Conservation (phyloP, 2,329 filamentous ascomycete genomes). For the Aspergillus phoenicis region DNA sequence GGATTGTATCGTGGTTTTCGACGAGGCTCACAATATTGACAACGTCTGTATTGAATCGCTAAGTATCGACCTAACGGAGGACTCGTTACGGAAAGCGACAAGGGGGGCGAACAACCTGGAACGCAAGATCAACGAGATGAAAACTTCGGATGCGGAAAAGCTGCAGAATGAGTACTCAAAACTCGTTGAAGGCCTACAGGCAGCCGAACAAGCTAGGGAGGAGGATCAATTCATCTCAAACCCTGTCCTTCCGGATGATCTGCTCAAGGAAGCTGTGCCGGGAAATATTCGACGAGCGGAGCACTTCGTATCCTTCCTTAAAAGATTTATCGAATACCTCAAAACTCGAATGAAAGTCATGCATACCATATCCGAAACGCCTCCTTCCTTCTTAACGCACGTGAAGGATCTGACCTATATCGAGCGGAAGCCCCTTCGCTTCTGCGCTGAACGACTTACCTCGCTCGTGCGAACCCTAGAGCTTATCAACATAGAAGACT, state of each 20-base stretch:
- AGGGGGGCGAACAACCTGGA: slow-evolving; percentile 90
- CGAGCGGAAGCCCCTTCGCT: slow-evolving; percentile 87
- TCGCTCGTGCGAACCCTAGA: slow-evolving; percentile 94
- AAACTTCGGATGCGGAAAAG: slow-evolving; percentile 91
- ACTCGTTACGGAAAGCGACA: slow-evolving; percentile 87
- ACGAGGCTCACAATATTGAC: slow-evolving; percentile 99
- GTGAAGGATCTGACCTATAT: slow-evolving; percentile 96
- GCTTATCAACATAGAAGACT: slow-evolving; percentile 96
- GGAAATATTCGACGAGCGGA: slow-evolving; percentile 95
- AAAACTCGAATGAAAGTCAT: slow-evolving; percentile 98
- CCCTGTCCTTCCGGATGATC: slow-evolving; percentile 86
- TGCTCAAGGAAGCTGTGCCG: slow-evolving; percentile 92
- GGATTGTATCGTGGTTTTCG: slow-evolving; percentile 97
- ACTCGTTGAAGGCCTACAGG: slow-evolving; percentile 85
- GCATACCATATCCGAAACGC: slow-evolving; percentile 95
- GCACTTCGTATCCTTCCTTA: slow-evolving; percentile 92
- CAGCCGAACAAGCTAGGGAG: slow-evolving; percentile 83
- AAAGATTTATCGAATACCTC: slow-evolving; percentile 95
- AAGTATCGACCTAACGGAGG: slow-evolving; percentile 95
- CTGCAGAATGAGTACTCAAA: slow-evolving; percentile 95
- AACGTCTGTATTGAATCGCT: slow-evolving; percentile 98
- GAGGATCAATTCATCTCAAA: slow-evolving; percentile 98
- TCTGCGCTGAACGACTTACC: slow-evolving; percentile 91
- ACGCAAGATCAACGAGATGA: slow-evolving; percentile 89
- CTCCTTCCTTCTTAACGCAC: slow-evolving; percentile 88